Base-by-base conservation (phyloP, 2,329 filamentous ascomycete genomes). In the Colletotrichum sp. region DNA sequence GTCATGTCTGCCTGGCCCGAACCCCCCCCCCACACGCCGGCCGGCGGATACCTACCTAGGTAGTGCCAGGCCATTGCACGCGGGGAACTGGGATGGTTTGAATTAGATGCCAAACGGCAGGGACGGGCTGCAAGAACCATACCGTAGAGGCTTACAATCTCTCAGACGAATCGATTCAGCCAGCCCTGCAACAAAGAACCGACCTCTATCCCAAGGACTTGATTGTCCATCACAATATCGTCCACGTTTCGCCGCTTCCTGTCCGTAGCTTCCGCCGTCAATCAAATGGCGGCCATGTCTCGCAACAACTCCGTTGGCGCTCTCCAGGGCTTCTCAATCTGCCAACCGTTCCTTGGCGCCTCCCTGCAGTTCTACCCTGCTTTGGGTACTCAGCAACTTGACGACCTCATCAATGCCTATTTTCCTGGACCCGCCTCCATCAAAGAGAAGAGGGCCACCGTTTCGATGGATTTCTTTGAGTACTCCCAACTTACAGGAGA, bases 281-380 rank as follows among this genome's bases (percentile, higher is more conserved):
- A 72, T 59, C 57, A 78, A 72, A 84, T 86, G 82, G 80, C 83
- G 55, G 79, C 79, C 72, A 86, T 85, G 83, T 84, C 84, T 69
- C 80, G 81, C 76, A 83, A 84, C 79, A 81, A 80, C 76, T 84
- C 85, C 62, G 72, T 80, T 78, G 79, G 79, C 76, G 79, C 83
- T 78, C 79, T 85, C 49, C 83, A 88, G 84, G 90, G 90, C 72
- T 92, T 92, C 83, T 91, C 90, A 76, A 87, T 93, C 82, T 91
- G 88, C 81, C 92, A 93, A 86, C 87, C 90, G 59, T 82, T 86
- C 65, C 85, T 91, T 71, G 91, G 91, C 68, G 87, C 89, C 64
- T 84, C 89, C 76, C 86, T 93, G 72, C 87, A 95, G 84, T 92
- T 95, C 89, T 84, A 92, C 82, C 89, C 95, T 86, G 85, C 93